phyloP scores from a whole-genome alignment of 2,329 filamentous ascomycete species.

The Paraphaeosphaeria sporulosa region DNA sequence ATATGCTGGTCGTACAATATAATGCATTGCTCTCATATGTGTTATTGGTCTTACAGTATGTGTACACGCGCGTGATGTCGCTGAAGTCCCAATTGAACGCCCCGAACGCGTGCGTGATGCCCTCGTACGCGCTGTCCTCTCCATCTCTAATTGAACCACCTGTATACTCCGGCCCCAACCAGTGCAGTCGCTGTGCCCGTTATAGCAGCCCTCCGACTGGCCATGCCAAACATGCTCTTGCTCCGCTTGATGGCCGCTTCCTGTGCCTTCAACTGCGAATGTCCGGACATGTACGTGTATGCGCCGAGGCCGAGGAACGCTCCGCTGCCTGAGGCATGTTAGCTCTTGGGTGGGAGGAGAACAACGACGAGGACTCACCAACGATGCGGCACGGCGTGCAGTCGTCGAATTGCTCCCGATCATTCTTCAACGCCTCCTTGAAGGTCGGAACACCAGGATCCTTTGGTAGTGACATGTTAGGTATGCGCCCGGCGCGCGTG shows the following conservation, averaged over 20 bases:
- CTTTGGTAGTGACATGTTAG: constrained; percentile 24
- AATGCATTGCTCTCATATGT: not conserved
- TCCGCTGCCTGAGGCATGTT: constrained; percentile 47
- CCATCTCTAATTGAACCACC: constrained; percentile 39
- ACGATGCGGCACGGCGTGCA: constrained; percentile 75
- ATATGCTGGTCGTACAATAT: constrained; percentile 3
- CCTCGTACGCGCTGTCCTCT: constrained; percentile 22
- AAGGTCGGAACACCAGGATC: constrained; percentile 29
- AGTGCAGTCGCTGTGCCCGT: constrained; percentile 50
- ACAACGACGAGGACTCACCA: constrained; percentile 65
- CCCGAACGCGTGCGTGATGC: not conserved
- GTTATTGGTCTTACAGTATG: not conserved
- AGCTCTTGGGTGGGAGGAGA: not conserved
- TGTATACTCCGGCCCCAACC: constrained; percentile 55
- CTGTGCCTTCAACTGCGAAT: constrained; percentile 52
- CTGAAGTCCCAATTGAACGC: constrained; percentile 1
- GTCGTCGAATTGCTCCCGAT: constrained; percentile 60
- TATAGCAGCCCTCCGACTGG: constrained; percentile 49
- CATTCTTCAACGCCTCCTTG: constrained; percentile 40
- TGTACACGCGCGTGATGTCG: not conserved
- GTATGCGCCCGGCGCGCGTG: not conserved
- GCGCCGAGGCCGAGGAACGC: constrained; percentile 57
- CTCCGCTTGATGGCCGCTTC: constrained; percentile 51
- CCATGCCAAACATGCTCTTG: constrained; percentile 52
- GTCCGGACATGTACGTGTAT: constrained; percentile 56